phyloP scores from a whole-genome alignment of 148 eudicot genomes.

The Agrostemma githago region DNA sequence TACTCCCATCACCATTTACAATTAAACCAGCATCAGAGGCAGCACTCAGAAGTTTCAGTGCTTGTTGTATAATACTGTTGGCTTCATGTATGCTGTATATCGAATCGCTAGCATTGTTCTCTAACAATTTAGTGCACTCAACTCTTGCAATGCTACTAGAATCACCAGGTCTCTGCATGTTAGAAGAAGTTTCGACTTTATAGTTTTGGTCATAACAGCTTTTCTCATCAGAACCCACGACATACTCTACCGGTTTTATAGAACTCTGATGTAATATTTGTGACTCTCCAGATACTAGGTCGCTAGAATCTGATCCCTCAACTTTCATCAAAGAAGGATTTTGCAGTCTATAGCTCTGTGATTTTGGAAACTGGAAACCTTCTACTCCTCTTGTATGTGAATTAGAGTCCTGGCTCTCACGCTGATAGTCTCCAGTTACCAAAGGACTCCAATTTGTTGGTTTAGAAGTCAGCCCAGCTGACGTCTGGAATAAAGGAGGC shows the following conservation, averaged over 20 bases:
- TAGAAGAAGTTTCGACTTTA: slow-evolving; percentile 16
- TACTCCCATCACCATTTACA: slow-evolving; percentile 20
- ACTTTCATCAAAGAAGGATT: slow-evolving; percentile 3
- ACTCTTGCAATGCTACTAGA: slow-evolving; percentile 12
- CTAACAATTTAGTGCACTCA: slow-evolving; percentile 17
- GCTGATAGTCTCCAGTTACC: slow-evolving; percentile 1
- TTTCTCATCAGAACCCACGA: slow-evolving; percentile 27
- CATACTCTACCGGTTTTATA: slow-evolving; percentile 5
- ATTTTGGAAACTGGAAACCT: slow-evolving; percentile 9
- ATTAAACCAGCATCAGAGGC: slow-evolving; percentile 28
- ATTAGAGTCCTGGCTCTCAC: slow-evolving; percentile 9
- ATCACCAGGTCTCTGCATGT: slow-evolving; percentile 16
- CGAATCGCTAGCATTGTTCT: slow-evolving; percentile 22
- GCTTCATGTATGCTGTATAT: slow-evolving; percentile 15
- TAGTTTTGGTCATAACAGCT: slow-evolving; percentile 13
- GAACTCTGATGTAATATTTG: slow-evolving; percentile 15
- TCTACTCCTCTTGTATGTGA: slow-evolving; percentile 14
- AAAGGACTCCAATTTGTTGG: slow-evolving; percentile 20
- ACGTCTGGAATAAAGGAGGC: slow-evolving; percentile 15
- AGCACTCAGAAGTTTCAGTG: slow-evolving; percentile 22
- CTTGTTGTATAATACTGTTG: slow-evolving; percentile 29
- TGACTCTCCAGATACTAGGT: slow-evolving; percentile 13
- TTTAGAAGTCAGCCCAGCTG: slow-evolving; percentile 12
- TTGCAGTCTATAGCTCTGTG: slow-evolving; percentile 9
- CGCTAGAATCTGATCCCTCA: slow-evolving; percentile 19